phyloP scores from a whole-genome alignment of 176 grass and related monocot species.

The Avena sativa region DNA sequence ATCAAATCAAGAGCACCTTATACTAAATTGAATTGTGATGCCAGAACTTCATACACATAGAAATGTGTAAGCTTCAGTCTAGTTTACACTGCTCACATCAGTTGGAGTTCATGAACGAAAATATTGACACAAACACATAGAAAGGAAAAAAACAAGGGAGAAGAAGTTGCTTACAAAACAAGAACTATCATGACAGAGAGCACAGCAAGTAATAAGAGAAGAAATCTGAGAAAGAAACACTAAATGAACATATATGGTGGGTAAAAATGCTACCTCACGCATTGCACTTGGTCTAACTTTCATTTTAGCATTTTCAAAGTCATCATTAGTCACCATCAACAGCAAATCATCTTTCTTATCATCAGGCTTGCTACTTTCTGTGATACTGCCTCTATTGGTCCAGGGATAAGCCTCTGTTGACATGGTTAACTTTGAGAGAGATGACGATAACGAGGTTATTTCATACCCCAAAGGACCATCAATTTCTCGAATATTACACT shows the following conservation, averaged over 20 bases:
- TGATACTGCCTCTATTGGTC: not conserved
- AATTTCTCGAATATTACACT: conserved; percentile 30
- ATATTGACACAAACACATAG: conserved; percentile 12
- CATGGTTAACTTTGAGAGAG: conserved; percentile 64
- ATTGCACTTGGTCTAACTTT: conserved; percentile 96
- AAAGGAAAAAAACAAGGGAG: not conserved
- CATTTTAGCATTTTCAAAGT: conserved; percentile 85
- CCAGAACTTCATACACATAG: conserved; percentile 5
- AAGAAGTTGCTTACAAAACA: not conserved
- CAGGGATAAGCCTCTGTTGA: conserved; percentile 40
- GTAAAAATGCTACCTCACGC: conserved; percentile 74
- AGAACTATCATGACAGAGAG: not conserved
- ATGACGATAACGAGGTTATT: conserved; percentile 59
- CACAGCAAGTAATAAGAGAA: conserved; percentile 1
- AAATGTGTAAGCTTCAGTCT: conserved; percentile 4
- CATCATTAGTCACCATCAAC: conserved; percentile 61
- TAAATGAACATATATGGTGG: conserved; percentile 13
- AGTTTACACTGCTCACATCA: conserved; percentile 11
- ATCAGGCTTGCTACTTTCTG: conserved; percentile 33
- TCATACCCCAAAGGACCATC: conserved; percentile 32
- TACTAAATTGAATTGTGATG: not conserved
- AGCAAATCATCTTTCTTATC: conserved; percentile 37
- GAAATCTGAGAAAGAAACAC: not conserved
- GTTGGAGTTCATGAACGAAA: conserved; percentile 5
- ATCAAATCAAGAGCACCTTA: conserved; percentile 22